A percentile compares a stretch with the other conserved stretches of the same genome.
Evolutionary conservation across 2,329 filamentous ascomycete genomes (phyloP).

Genomic region (Colletotrichum spaethianum): DNA sequence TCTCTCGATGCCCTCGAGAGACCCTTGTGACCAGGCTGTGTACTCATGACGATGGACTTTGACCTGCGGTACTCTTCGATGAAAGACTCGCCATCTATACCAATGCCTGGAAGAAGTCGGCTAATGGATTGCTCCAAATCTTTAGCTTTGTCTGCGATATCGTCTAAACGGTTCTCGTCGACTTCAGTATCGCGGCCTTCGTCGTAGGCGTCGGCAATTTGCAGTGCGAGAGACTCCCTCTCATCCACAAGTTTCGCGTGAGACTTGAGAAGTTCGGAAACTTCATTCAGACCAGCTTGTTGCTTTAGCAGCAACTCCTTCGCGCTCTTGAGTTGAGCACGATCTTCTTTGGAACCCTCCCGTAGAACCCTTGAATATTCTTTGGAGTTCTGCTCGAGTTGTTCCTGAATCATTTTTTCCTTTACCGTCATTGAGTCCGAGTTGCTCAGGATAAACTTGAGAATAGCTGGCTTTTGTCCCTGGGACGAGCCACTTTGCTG

Average conservation of each 20-base stretch:
- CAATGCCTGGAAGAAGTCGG: constrained; percentile 58
- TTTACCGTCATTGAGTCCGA: constrained; percentile 52
- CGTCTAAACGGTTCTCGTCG: constrained; percentile 65
- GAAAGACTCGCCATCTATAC: constrained; percentile 59
- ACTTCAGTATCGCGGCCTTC: constrained; percentile 66
- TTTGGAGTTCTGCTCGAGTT: constrained; percentile 62
- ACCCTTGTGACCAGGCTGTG: constrained; percentile 46
- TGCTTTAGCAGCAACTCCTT: constrained; percentile 64
- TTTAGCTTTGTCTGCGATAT: constrained; percentile 59
- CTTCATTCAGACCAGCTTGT: constrained; percentile 58
- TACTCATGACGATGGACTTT: constrained; percentile 46
- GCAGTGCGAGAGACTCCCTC: constrained; percentile 61
- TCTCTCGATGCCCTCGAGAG: constrained; percentile 6
- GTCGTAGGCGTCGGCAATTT: constrained; percentile 65
- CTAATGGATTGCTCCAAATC: constrained; percentile 59
- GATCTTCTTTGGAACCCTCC: constrained; percentile 61
- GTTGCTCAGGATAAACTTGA: constrained; percentile 48
- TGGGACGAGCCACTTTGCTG: constrained; percentile 32
- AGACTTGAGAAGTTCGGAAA: constrained; percentile 58
- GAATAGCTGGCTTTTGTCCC: constrained; percentile 18
- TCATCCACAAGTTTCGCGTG: constrained; percentile 59
- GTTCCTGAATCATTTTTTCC: constrained; percentile 55
- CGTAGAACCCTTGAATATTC: constrained; percentile 64
- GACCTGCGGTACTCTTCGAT: constrained; percentile 49
- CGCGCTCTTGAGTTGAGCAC: constrained; percentile 63